These are phyloP conservation scores for Phaeosphaeria sp. DNA, from an alignment of 2,329 filamentous ascomycete species.

Conservation along the genomic window DNA sequence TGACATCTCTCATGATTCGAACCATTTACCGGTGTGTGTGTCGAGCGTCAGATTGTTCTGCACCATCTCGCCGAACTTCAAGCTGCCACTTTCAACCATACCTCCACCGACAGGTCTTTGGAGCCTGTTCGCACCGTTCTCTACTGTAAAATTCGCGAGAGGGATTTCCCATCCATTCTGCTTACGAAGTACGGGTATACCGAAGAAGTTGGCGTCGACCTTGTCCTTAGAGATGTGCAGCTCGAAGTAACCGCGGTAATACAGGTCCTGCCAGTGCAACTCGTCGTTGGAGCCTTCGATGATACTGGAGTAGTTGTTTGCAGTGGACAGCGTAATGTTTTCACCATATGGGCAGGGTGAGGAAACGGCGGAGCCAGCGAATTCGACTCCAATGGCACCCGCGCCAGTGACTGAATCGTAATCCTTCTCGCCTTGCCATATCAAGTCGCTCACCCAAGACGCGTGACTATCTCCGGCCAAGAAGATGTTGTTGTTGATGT, in stretches of 20 bases:
- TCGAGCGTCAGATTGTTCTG: constrained; percentile 45
- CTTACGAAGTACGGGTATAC: constrained; percentile 64
- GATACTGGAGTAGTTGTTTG: constrained; percentile 52
- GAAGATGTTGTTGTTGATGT: constrained; percentile 76
- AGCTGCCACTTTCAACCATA: constrained; percentile 62
- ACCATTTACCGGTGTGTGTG: constrained; percentile 43
- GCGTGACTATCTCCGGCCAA: constrained; percentile 74
- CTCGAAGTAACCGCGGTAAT: constrained; percentile 77
- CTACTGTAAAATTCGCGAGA: constrained; percentile 73
- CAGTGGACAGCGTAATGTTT: constrained; percentile 61
- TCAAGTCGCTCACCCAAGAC: constrained; percentile 61
- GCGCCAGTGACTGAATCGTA: constrained; percentile 50
- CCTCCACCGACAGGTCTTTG: constrained; percentile 57
- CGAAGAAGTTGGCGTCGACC: constrained; percentile 70
- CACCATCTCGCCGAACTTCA: constrained; percentile 55
- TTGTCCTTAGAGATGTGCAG: constrained; percentile 61
- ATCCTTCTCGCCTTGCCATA: constrained; percentile 52
- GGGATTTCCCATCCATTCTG: constrained; percentile 70
- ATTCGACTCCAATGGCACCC: constrained; percentile 56
- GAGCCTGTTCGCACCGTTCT: constrained; percentile 66
- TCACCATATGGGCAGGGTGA: constrained; percentile 66
- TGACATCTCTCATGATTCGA: constrained; percentile 38
- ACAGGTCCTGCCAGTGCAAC: constrained; percentile 75
- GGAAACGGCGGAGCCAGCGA: constrained; percentile 70
- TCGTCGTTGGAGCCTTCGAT: constrained; percentile 61